These are phyloP conservation scores for Tolypocladium inflatum DNA, from an alignment of 2,329 filamentous ascomycete species.

Conservation along the genomic window DNA sequence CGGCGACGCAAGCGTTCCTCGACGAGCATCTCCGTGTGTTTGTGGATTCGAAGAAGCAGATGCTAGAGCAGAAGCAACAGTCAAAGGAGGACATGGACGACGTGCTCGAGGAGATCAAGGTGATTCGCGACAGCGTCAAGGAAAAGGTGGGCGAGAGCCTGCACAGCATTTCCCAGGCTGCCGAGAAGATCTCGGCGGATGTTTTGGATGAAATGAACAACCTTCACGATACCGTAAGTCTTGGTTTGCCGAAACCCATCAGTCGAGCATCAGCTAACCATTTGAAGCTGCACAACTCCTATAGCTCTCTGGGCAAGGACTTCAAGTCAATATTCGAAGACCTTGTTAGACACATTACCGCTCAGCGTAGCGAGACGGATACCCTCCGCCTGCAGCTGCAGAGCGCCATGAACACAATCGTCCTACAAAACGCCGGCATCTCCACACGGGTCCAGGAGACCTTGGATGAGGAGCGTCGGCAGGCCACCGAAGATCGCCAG, in stretches of 20 bases:
- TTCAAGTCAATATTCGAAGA: slow-evolving; percentile 82
- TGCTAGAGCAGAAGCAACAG: slow-evolving; percentile 56
- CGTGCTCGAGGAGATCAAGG: slow-evolving; percentile 87
- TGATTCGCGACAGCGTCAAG: slow-evolving; percentile 83
- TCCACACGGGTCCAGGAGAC: slow-evolving; percentile 58
- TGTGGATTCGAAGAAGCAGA: slow-evolving; percentile 54
- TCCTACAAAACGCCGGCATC: slow-evolving; percentile 58
- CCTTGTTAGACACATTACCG: slow-evolving; percentile 61
- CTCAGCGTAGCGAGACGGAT: slow-evolving; percentile 70
- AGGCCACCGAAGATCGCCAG: slow-evolving; percentile 64
- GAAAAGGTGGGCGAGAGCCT: slow-evolving; percentile 75
- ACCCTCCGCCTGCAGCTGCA: slow-evolving; percentile 63
- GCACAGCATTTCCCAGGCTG: slow-evolving; percentile 71
- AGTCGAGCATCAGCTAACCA: neutral
- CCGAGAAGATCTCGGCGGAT: slow-evolving; percentile 81
- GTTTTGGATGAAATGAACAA: slow-evolving; percentile 75
- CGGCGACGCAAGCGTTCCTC: slow-evolving; percentile 60
- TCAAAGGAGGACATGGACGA: slow-evolving; percentile 81
- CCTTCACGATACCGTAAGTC: slow-evolving; percentile 63
- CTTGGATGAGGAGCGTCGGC: slow-evolving; percentile 66
- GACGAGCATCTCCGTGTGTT: slow-evolving; percentile 61
- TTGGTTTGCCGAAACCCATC: neutral
- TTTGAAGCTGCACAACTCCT: slow-evolving; percentile 66
- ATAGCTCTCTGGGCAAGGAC: slow-evolving; percentile 72
- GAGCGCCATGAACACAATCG: slow-evolving; percentile 56